Base-by-base conservation (phyloP, 306 rosid species). In the Sesbania bispinosa region DNA sequence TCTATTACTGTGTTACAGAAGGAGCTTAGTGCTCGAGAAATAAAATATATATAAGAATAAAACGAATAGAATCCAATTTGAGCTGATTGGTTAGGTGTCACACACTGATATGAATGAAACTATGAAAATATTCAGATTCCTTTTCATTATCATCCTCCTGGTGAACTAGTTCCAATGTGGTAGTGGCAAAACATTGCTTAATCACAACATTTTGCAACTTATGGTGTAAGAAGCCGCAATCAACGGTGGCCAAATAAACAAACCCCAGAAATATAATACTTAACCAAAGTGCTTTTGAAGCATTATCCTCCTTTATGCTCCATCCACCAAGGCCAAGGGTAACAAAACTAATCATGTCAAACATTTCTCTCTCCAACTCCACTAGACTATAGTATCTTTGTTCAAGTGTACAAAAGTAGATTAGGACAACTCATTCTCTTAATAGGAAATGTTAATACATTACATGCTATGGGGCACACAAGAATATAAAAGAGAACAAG, bases 231-330 rank as follows among this genome's bases (percentile, higher is more conserved):
- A 50, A 74, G 23, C 79, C 72, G 5, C 65, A 62, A 74, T 67
- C 62, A 76, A 45, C 41, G 68, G 80, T 59, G 21, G 15, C n/a
- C 45, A 50, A 39, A 71, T 75, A 67, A 76, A 76, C 26, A 67
- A 65, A 33, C 66, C 73, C 27, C 3, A 20, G 13, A 55, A 59
- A 46, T 42, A 61, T 53, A 73, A 57, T 41, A 36, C 41, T 6
- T 32, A 41, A 18, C 32, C 30, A 11, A 79, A 72, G 79, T 79
- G 75, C 69, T 46, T 35, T 23, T 26, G 14, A 71, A n/a, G 41
- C 79, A 77, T 72, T 80, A 60, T 62, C 74, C 27, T 24, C 48
- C 58, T 81, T 65, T 77, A 65, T 77, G 79, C 88, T 59, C 51
- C 74, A 51, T 33, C 79, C 79, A 80, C 81, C 42, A 10, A 50